Evolutionary conservation across 2,329 filamentous ascomycete species (phyloP).

Genomic region (Ascochyta viciae-villosae): DNA sequence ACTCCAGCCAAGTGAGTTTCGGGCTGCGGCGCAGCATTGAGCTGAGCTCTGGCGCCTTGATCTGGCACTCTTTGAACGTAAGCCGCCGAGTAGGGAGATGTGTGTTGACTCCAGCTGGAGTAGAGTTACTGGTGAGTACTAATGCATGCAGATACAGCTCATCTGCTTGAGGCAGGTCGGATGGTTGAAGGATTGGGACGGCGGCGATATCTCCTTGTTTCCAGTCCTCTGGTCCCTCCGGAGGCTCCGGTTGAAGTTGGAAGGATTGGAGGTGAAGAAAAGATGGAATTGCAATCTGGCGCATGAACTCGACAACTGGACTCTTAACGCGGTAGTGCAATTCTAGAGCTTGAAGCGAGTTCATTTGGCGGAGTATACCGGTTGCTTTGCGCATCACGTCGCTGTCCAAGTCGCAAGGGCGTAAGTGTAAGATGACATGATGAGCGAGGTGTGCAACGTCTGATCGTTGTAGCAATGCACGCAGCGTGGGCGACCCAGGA

Average conservation of each 20-base stretch:
- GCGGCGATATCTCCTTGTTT: not conserved
- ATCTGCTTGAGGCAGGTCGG: not conserved
- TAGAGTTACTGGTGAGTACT: too few relatives aligned
- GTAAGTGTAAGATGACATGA: not conserved
- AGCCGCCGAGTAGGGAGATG: too few relatives aligned
- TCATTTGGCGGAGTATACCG: not conserved
- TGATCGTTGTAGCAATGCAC: constrained; percentile 1
- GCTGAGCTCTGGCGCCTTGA: too few relatives aligned
- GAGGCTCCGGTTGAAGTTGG: not conserved
- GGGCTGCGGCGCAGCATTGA: not conserved
- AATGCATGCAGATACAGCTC: not conserved
- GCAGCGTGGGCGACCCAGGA: not conserved
- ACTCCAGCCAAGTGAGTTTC: not conserved
- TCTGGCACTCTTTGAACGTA: too few relatives aligned
- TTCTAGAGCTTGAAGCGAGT: not conserved
- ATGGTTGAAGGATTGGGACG: not conserved
- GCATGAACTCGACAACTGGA: constrained; percentile 1
- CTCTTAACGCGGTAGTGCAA: not conserved
- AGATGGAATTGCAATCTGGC: not conserved
- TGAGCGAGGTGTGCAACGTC: not conserved
- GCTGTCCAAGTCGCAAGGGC: not conserved
- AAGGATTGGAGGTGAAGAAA: not conserved
- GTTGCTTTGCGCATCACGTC: not conserved
- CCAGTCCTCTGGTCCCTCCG: not conserved
- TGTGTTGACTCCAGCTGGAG: too few relatives aligned